Conservation (phyloP, 306 rosid species). For the Pachyrhizus erosus region DNA sequence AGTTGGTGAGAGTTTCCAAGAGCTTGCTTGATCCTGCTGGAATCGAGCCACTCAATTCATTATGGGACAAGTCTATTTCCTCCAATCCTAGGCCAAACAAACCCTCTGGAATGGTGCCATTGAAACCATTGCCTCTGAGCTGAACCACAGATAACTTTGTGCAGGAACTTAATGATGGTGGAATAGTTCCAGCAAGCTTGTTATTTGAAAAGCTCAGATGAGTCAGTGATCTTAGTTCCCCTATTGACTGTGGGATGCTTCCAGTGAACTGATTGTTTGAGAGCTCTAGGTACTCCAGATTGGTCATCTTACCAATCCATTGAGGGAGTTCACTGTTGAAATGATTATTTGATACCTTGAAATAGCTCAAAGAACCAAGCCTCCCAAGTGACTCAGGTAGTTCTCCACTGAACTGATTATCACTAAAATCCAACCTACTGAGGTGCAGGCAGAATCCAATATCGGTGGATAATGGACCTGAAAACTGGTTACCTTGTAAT, state of each 20-base stretch:
- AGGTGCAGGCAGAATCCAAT: slow-evolving; percentile 78
- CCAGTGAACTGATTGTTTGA: slow-evolving; percentile 71
- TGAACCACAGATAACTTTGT: slow-evolving; percentile 54
- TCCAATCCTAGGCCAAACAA: slow-evolving; percentile 76
- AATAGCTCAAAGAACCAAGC: slow-evolving; percentile 54
- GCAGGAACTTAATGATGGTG: slow-evolving; percentile 60
- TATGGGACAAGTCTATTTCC: slow-evolving; percentile 73
- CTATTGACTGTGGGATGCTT: slow-evolving; percentile 61
- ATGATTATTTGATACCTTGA: slow-evolving; percentile 58
- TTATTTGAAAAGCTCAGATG: slow-evolving; percentile 63
- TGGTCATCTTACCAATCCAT: slow-evolving; percentile 76
- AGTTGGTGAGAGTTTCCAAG: slow-evolving; percentile 56
- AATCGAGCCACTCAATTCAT: slow-evolving; percentile 64
- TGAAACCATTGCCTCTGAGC: slow-evolving; percentile 64
- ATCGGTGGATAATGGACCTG: slow-evolving; percentile 75
- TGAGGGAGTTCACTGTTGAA: slow-evolving; percentile 60
- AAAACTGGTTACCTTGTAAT: slow-evolving; percentile 65
- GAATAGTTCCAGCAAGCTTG: slow-evolving; percentile 72
- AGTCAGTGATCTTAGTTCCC: slow-evolving; percentile 57
- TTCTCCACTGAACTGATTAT: slow-evolving; percentile 61
- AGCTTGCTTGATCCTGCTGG: slow-evolving; percentile 68
- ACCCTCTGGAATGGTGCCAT: slow-evolving; percentile 77
- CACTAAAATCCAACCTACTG: slow-evolving; percentile 62
- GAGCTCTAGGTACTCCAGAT: slow-evolving; percentile 65
- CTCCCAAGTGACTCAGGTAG: slow-evolving; percentile 60